Conservation (phyloP, 768 basidiomycete species). For the Psilocybe tampanensis region DNA sequence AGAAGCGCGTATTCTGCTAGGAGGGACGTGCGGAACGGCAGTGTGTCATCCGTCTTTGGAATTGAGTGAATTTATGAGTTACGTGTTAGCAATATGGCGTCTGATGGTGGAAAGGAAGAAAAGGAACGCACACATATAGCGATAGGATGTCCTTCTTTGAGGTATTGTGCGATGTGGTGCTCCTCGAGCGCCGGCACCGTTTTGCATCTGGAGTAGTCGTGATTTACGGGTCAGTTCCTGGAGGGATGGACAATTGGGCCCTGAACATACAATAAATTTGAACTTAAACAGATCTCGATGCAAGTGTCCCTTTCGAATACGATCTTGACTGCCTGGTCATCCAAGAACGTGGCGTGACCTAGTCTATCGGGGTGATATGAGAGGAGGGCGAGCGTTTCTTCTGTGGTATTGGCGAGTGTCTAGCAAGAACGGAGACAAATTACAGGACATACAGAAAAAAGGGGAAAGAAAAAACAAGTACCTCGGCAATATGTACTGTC, state of each 20-base stretch:
- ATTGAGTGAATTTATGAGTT: no score
- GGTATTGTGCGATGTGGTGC: slow-evolving; percentile 74
- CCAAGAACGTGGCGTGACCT: slow-evolving; percentile 82
- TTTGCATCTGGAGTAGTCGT: slow-evolving; percentile 53
- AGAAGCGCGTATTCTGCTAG: slow-evolving; percentile 80
- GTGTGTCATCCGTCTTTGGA: slow-evolving; percentile 76
- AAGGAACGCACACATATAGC: slow-evolving; percentile 67
- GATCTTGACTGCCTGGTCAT: slow-evolving; percentile 55
- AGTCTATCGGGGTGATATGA: slow-evolving; percentile 67
- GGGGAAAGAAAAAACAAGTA: slow-evolving; percentile 25
- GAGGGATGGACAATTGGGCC: background rate
- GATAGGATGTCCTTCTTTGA: slow-evolving; percentile 65
- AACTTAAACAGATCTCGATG: slow-evolving; percentile 82
- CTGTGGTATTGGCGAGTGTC: slow-evolving; percentile 48
- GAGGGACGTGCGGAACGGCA: slow-evolving; percentile 76
- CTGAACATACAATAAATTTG: slow-evolving; percentile 68
- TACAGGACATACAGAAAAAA: background rate
- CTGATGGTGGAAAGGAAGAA: no score
- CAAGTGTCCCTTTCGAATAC: slow-evolving; percentile 57
- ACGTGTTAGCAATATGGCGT: no score
- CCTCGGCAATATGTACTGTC: slow-evolving; percentile 88
- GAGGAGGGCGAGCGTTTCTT: slow-evolving; percentile 65
- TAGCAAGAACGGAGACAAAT: slow-evolving; percentile 20
- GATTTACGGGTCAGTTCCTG: background rate
- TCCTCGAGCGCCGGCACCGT: slow-evolving; percentile 64